Evolutionary conservation across 306 rosid genomes (phyloP).

Genomic region (Cucurbita moschata): DNA sequence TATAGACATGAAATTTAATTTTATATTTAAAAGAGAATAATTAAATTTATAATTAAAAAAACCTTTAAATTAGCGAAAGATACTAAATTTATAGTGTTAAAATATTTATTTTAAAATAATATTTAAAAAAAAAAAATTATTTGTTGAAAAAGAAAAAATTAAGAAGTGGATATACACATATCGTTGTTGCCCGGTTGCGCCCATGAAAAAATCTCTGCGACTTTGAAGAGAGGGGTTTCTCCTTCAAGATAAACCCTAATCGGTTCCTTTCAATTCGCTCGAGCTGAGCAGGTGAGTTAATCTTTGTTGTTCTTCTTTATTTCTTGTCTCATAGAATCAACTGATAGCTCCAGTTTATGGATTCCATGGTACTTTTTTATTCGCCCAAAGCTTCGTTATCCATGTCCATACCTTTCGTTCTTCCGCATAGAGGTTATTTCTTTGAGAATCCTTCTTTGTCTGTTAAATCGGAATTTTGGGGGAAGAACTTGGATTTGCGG

Average conservation of each 20-base stretch:
- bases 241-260: conserved; percentile 1
- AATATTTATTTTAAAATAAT: too few species aligned
- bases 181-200: too few species aligned
- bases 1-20: too few species aligned
- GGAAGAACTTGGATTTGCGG: conserved; percentile 26
- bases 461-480: conserved; percentile 39
- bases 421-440: conserved; percentile 24
- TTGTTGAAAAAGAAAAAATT: too few species aligned
- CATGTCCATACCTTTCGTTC: conserved; percentile 39
- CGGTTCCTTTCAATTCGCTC: neutral
- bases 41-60: too few species aligned
- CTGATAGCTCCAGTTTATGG: conserved; percentile 18
- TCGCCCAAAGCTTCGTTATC: conserved; percentile 25
- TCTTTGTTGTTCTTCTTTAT: neutral
- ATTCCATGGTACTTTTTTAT: conserved; percentile 23
- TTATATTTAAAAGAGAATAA: too few species aligned
- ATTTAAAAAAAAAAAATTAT: too few species aligned
- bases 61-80: too few species aligned
- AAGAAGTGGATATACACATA: too few species aligned
- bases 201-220: neutral
- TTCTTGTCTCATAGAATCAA: neutral
- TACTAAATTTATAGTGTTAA: too few species aligned
- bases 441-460: conserved; percentile 15
- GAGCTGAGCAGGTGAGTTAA: neutral
- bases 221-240: neutral